Percentiles rank a stretch among this genome's conserved stretches.
Evolutionary conservation across 345 rosid species (phyloP).

Genomic region (Aquilaria yunnanensis): DNA sequence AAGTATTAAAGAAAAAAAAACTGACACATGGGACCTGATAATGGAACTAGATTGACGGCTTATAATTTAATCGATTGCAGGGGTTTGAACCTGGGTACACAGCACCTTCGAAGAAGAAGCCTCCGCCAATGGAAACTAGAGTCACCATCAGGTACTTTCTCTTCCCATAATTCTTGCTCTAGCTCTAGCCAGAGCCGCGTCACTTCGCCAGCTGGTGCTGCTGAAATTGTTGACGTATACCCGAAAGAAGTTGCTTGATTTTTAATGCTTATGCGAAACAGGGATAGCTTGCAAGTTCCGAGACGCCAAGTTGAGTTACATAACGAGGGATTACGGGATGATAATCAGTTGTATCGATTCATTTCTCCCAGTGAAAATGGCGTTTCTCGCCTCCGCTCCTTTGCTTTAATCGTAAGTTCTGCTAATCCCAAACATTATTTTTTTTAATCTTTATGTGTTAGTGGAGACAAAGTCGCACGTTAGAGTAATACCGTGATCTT

Average conservation of each 20-base stretch:
- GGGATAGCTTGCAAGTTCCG: constrained; percentile 49
- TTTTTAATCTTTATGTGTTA: background rate
- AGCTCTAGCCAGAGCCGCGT: background rate
- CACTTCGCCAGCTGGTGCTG: constrained; percentile 3
- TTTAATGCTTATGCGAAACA: constrained; percentile 9
- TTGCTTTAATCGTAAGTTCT: constrained; percentile 58
- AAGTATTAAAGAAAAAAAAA: background rate
- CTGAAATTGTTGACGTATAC: background rate
- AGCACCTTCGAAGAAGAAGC: constrained; percentile 45
- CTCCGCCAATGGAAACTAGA: constrained; percentile 43
- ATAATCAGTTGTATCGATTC: constrained; percentile 31
- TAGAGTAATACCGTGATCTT: background rate
- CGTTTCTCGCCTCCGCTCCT: constrained; percentile 47
- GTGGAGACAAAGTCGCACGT: constrained; percentile 1
- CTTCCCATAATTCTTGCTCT: background rate
- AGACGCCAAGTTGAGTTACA: constrained; percentile 28
- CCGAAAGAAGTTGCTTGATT: background rate
- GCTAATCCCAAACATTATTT: background rate
- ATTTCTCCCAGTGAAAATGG: constrained; percentile 39
- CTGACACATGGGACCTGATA: background rate
- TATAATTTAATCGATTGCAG: constrained; percentile 24
- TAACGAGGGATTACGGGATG: constrained; percentile 20
- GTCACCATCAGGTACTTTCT: constrained; percentile 52
- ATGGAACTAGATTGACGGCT: no score
- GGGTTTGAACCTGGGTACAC: constrained; percentile 71